Conservation (phyloP, 1,139 yeast genomes). For the Zygosaccharomyces sapae region DNA sequence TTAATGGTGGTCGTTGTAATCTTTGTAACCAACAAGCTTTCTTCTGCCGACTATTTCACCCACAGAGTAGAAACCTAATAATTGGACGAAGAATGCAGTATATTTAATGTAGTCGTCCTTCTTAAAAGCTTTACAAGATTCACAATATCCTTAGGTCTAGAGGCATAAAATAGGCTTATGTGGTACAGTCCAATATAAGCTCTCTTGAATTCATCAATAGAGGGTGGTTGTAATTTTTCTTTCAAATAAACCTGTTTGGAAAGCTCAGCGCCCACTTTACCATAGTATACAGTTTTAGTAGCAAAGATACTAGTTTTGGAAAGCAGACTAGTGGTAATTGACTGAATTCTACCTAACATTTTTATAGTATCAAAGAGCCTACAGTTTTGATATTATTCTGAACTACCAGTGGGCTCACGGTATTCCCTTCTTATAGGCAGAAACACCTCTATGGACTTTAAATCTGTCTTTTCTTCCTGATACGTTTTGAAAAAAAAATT, state of each 20-base stretch:
- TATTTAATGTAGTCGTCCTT: slow-evolving; percentile 62
- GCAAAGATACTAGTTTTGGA: slow-evolving; percentile 28
- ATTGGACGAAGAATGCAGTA: slow-evolving; percentile 75
- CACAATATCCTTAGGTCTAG: slow-evolving; percentile 44
- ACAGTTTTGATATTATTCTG: not conserved
- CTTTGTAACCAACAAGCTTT: slow-evolving; percentile 70
- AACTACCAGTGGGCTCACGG: not conserved
- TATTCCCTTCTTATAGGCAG: not conserved
- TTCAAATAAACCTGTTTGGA: slow-evolving; percentile 85
- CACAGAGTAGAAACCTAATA: slow-evolving; percentile 84
- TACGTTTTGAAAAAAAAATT: not conserved
- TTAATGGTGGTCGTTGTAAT: slow-evolving; percentile 21
- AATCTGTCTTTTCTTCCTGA: not conserved
- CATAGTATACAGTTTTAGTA: slow-evolving; percentile 70
- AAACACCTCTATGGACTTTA: not conserved
- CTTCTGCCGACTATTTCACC: slow-evolving; percentile 99
- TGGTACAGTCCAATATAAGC: slow-evolving; percentile 58
- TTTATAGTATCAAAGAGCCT: not conserved
- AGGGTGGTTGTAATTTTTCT: slow-evolving; percentile 93
- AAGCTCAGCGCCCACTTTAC: slow-evolving; percentile 83
- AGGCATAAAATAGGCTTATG: slow-evolving; percentile 40
- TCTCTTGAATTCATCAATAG: slow-evolving; percentile 69
- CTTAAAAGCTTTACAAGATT: slow-evolving; percentile 44
- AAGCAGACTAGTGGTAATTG: slow-evolving; percentile 24
- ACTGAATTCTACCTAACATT: slow-evolving; percentile 32